Percentiles rank a stretch among this genome's conserved stretches.
Evolutionary conservation across 805 yeast genomes (phyloP).

Genomic region (Candida verbasci): DNA sequence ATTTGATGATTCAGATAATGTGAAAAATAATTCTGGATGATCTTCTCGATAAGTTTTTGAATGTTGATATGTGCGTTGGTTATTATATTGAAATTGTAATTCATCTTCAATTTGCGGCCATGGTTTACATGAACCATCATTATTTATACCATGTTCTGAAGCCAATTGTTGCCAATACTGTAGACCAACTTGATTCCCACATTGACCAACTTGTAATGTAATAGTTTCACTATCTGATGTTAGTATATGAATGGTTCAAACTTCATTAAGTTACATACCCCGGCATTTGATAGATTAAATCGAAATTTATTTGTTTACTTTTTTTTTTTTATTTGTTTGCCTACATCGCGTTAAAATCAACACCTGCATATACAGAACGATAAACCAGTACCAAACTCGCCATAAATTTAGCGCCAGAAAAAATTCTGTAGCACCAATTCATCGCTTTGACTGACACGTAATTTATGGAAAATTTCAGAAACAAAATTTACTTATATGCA

Average conservation of each 20-base stretch:
- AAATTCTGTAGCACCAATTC: too few relatives aligned
- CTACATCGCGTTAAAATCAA: too few relatives aligned
- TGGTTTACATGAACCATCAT: slow-evolving; percentile 53
- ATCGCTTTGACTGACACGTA: too few relatives aligned
- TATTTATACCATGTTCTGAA: slow-evolving; percentile 75
- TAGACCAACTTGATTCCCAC: slow-evolving; percentile 94
- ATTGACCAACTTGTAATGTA: slow-evolving; percentile 80
- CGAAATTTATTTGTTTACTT: too few relatives aligned
- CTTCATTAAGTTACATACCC: slow-evolving; percentile 10
- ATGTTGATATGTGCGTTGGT: background rate
- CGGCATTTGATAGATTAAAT: too few relatives aligned
- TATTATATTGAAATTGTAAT: slow-evolving; percentile 11
- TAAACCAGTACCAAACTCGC: too few relatives aligned
- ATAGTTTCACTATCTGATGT: slow-evolving; percentile 49
- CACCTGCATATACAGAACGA: too few relatives aligned
- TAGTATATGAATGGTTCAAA: background rate
- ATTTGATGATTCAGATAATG: slow-evolving; percentile 63
- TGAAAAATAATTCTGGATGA: slow-evolving; percentile 80
- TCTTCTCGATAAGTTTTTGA: slow-evolving; percentile 41
- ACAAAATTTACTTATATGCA: too few relatives aligned
- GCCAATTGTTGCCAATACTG: slow-evolving; percentile 91
- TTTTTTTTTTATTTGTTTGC: too few relatives aligned
- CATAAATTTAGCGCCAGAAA: too few relatives aligned
- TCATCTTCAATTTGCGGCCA: slow-evolving; percentile 21
- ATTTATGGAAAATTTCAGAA: too few relatives aligned